Evolutionary conservation across 495 filamentous ascomycete genomes (phyloP), one percentile per base, ranked within the genome.

Genomic region (Cercophora scortea): DNA sequence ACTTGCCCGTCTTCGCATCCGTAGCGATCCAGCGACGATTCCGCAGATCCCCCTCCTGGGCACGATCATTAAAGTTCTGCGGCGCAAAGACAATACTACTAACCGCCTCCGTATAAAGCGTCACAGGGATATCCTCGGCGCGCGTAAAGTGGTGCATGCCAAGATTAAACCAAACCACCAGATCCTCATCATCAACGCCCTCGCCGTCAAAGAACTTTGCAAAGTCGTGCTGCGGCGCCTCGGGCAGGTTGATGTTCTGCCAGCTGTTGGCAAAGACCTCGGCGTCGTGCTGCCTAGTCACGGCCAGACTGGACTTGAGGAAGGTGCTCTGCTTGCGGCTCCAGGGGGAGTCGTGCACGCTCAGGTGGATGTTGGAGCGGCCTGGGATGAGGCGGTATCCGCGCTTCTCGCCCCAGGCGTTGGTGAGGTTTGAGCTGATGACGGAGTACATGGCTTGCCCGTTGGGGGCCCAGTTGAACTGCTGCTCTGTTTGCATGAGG

Each of bases 111-210:
- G 70, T 72, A 58, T 71, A 71, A 15, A 80, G 60, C 1, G 76
- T 79, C 46, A 78, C 77, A 13, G 79, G 79, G 0, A 83, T 46
- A 49, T 81, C 79, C 47, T 71, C 76, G 16, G 75, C 69, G 43
- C 76, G 69, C 2, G 79, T 78, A 32, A 79, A 68, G 53, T 83
- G 80, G 58, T 81, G 79, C 69, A 77, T 80, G 35, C 79, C 80
- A n/a, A 82, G 63, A 57, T 79, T 81, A 51, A 78, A 68, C 67
- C 67, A 72, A 7, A 70, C 45, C 3, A 69, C 63, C 11, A 82
- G 44, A 55, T 84, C 80, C 47, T 72, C 71, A 49, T 74, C 67
- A 32, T 72, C 65, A n/a, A 82, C 61, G 25, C 50, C 64, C 61
- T 83, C 79, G 42, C 66, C 72, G 55, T 83, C 61, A 49, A 81